Percentiles rank a stretch among this genome's conserved stretches.
Evolutionary conservation across 2,329 filamentous ascomycete genomes (phyloP).

Genomic region (Cladosporium sp.): DNA sequence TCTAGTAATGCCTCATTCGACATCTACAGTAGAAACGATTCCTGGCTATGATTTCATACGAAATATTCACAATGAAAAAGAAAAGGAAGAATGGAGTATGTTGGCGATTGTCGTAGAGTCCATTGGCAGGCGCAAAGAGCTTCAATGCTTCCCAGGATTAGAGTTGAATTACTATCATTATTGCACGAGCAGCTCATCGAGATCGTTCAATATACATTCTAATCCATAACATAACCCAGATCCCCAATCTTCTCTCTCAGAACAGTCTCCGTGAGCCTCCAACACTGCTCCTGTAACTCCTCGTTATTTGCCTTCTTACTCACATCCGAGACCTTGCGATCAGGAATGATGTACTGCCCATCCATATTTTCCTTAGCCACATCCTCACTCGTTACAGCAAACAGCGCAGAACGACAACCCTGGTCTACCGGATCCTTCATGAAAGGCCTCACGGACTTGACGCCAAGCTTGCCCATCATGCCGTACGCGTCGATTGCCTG

Average conservation of each 20-base stretch:
- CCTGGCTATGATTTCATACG: too few relatives aligned
- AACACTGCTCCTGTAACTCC: conserved; percentile 41
- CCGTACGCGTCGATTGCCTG: conserved; percentile 51
- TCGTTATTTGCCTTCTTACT: conserved; percentile 42
- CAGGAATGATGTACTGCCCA: conserved; percentile 48
- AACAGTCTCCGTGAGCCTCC: conserved; percentile 43
- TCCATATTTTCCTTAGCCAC: conserved; percentile 42
- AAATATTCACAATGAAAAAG: too few relatives aligned
- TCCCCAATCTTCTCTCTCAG: conserved; percentile 39
- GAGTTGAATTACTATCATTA: too few relatives aligned
- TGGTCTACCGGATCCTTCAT: conserved; percentile 48
- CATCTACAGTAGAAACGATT: too few relatives aligned
- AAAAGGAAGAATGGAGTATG: too few relatives aligned
- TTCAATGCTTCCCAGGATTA: too few relatives aligned
- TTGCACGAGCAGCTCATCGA: too few relatives aligned
- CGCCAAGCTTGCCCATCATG: conserved; percentile 42
- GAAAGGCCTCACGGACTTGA: conserved; percentile 41
- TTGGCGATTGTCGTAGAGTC: too few relatives aligned
- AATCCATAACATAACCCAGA: conserved; percentile 16
- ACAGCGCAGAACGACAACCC: conserved; percentile 46
- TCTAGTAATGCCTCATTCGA: too few relatives aligned
- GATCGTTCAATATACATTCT: background rate
- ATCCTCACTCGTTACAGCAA: conserved; percentile 44
- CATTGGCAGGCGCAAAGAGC: too few relatives aligned
- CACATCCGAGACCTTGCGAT: conserved; percentile 43